Conservation (phyloP, 805 yeast species). For the Wickerhamiella allomyrinae region DNA sequence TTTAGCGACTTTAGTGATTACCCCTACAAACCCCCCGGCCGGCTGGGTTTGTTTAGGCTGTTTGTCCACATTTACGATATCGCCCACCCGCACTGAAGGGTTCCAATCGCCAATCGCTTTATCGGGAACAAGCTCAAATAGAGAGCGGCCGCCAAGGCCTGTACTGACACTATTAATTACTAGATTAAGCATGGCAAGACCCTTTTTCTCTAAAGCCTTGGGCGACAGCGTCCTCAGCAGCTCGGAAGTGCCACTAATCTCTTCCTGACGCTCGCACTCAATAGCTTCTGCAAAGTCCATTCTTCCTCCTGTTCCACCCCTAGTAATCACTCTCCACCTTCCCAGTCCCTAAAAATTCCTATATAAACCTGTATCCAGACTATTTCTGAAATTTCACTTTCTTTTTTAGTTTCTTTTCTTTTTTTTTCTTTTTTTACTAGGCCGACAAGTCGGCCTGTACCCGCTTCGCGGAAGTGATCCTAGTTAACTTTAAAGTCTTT, state of each 20-base stretch:
- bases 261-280: conserved; percentile 37
- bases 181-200: conserved; percentile 63
- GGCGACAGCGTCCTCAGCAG: conserved; percentile 39
- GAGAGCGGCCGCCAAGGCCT: conserved; percentile 64
- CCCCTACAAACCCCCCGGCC: conserved; percentile 38
- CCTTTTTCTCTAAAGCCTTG: conserved; percentile 50
- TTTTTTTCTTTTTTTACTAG: too few species aligned
- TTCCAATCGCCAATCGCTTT: conserved; percentile 28
- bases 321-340: too few species aligned
- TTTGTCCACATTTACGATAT: conserved; percentile 24
- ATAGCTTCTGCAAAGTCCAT: conserved; percentile 23
- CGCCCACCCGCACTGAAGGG: conserved; percentile 42
- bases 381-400: too few species aligned
- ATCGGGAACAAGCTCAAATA: conserved; percentile 50
- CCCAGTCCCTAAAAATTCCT: too few species aligned
- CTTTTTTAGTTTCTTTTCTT: too few species aligned
- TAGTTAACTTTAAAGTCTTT: too few species aligned
- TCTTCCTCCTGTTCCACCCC: too few species aligned
- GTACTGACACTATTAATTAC: conserved; percentile 46
- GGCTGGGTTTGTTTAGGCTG: conserved; percentile 13
- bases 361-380: too few species aligned
- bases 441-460: too few species aligned
- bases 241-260: conserved; percentile 33
- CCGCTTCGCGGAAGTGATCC: too few species aligned
- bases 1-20: conserved; percentile 40